These are phyloP conservation scores for Aspergillus aculeatinus DNA, from an alignment of 2,329 filamentous ascomycete genomes.

Conservation along the genomic window DNA sequence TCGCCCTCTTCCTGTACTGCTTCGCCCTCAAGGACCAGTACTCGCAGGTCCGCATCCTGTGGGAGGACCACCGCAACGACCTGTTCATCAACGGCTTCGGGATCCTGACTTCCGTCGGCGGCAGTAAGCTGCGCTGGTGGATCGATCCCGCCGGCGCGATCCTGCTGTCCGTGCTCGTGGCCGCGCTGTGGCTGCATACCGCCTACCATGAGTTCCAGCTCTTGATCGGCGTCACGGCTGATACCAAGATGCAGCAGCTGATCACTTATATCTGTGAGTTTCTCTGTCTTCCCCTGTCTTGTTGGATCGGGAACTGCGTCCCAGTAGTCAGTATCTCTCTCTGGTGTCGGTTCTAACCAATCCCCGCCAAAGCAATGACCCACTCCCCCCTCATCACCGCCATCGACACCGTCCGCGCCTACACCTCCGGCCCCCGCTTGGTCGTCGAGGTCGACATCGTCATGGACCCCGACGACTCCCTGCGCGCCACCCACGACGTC, in stretches of 20 bases:
- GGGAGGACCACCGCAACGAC: conserved; percentile 97
- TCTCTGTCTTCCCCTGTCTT: background rate
- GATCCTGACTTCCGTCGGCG: conserved; percentile 87
- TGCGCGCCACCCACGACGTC: conserved; percentile 83
- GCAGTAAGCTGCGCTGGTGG: conserved; percentile 88
- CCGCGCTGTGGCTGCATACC: conserved; percentile 76
- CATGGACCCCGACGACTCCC: conserved; percentile 72
- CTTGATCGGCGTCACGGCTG: conserved; percentile 83
- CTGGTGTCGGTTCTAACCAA: too few relatives aligned
- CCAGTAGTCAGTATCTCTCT: too few relatives aligned
- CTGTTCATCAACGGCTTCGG: conserved; percentile 94
- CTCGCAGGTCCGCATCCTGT: conserved; percentile 85
- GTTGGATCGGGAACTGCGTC: too few relatives aligned
- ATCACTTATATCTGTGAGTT: conserved; percentile 84
- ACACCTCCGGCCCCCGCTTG: conserved; percentile 82
- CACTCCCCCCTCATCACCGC: conserved; percentile 77
- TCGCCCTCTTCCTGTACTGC: conserved; percentile 84
- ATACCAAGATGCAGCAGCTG: conserved; percentile 82
- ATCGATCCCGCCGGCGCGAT: conserved; percentile 92
- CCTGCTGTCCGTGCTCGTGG: conserved; percentile 74
- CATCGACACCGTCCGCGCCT: conserved; percentile 93
- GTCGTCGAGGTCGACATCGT: conserved; percentile 97
- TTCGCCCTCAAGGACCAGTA: conserved; percentile 89
- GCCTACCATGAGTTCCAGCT: conserved; percentile 88
- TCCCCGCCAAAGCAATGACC: conserved; percentile 61